Percentiles rank a stretch among this genome's conserved stretches.
Conservation (phyloP, 345 rosid species). For the Eucalyptus viminalis region DNA sequence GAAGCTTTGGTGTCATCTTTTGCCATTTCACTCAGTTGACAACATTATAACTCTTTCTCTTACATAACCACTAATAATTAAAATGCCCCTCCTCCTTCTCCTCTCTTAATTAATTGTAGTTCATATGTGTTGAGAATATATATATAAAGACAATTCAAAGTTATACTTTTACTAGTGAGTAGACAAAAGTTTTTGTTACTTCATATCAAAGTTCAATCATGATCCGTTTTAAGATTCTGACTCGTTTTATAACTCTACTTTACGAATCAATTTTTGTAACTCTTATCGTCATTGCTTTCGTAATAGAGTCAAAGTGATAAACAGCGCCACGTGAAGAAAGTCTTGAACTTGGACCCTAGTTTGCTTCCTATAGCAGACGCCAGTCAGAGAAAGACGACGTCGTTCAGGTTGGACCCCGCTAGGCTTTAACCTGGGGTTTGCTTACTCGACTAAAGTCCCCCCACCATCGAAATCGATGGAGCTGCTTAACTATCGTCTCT, state of each 20-base stretch:
- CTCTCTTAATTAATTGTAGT: too few relatives aligned
- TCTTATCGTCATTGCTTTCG: background rate
- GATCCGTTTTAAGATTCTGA: background rate
- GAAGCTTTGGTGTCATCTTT: background rate
- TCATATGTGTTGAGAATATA: too few relatives aligned
- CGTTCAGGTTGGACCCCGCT: background rate
- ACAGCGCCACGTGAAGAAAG: background rate
- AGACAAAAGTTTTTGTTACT: too few relatives aligned
- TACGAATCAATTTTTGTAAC: background rate
- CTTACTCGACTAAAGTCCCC: background rate
- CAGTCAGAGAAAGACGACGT: background rate
- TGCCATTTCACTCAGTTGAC: background rate
- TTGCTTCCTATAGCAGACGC: background rate
- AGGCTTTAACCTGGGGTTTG: background rate
- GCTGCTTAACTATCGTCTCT: background rate
- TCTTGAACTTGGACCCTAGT: background rate
- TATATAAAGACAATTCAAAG: too few relatives aligned
- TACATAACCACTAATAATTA: too few relatives aligned
- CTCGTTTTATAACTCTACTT: background rate
- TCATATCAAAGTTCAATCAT: background rate
- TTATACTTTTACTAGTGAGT: too few relatives aligned
- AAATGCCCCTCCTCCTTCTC: too few relatives aligned
- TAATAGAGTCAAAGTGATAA: background rate
- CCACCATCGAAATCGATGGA: background rate
- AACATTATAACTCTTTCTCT: too few relatives aligned